Base-by-base conservation (phyloP, 495 filamentous ascomycete species). In the Tuber microsphaerosporum region DNA sequence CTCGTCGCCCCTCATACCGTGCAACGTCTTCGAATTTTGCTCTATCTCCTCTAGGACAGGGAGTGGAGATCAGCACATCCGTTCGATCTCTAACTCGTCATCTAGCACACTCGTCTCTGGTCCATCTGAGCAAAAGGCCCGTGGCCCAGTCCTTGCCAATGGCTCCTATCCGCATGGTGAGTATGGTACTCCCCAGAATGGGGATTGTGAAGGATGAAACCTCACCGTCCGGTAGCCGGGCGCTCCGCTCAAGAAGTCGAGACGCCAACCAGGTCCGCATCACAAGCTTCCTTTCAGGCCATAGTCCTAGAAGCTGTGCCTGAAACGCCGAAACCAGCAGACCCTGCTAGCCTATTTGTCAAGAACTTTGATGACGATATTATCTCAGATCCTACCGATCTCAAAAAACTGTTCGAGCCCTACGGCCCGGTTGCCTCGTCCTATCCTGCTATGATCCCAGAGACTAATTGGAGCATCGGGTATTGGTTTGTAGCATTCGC, bases 401-500 rank as follows among this genome's bases (percentile, higher is more conserved):
- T 90, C 37, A 86, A 86, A 73, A 85, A 84, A 43, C 87, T 97
- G 69, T 98, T 99, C 83, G 91, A 93, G 88, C 89, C 89, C 84
- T 97, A 88, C 81, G 95, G 95, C 81, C 92, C 94, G 22, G 92
- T 99, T 80, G 97, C 94, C 69, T 98, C 96, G 44, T 94, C 96
- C 51, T 93, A 94, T 65, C 88, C 98, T 75, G 93, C 94, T 82
- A 92, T 91, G 80, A 94, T 97, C 82, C 85, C 87, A 75, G 92
- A 95, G 75, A 85, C 84, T 56, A 92, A 92, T 83, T 97, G 97
- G 89, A 94, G 91, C 87, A 94, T 94, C 81, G 95, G 95, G 43
- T 98, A 97, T 85, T 96, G 95, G 76, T 99, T 99, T 83, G 95
- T 99, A 85, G 97, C 98, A 88, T 99, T 90, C 87, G 88, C 91